Base-by-base conservation (phyloP, 169 alveolate genomes). In the Plasmodium knowlesi region DNA sequence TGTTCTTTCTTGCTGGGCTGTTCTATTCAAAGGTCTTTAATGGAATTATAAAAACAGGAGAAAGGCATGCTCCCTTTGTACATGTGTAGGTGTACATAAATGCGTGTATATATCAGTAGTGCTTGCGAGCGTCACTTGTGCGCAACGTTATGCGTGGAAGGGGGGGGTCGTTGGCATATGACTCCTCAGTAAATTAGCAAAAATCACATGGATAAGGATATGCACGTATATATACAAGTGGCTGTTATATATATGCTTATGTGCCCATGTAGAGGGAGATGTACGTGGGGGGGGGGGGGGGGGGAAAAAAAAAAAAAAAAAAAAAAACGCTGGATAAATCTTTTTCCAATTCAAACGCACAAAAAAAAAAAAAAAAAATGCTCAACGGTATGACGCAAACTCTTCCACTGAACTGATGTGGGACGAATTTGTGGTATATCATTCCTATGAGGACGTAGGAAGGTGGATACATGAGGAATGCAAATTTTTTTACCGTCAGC, bases 21-120 rank as follows among this genome's bases (percentile, higher is more conserved):
- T 6, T 19, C 76, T 19, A 25, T 25, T 67, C 76, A 25, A 3
- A 22, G 14, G 76, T 67, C 61, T 50, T 50, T 14, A 50, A 50
- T 22, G 25, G 2, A 50, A 50, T 50, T 50, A 50, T 2, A 16
- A 50, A 10, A 50, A 50, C 61, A 16, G 61, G 61, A 67, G 9
- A 67, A 67, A 12, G 16, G 57, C 93, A 86, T 86, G 80, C 80
- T 86, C 80, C 76, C 93, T 71, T 76, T 74, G 61, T 41, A 19
- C 46, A 57, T n/a, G 3, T 82, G 50, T 39, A 32, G 41, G 28
- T 78, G 53, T 78, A 81, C 6, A 50, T 81, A 50, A 30, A 81
- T 81, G 61, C 37, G 28, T 81, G 4, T 28, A 41, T 28, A 41
- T 80, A 50, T 80, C 53, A 46, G 39, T 14, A 28, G 61, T 39